phyloP scores from a whole-genome alignment of 2,329 filamentous ascomycete genomes.

The Trichoderma sp. region DNA sequence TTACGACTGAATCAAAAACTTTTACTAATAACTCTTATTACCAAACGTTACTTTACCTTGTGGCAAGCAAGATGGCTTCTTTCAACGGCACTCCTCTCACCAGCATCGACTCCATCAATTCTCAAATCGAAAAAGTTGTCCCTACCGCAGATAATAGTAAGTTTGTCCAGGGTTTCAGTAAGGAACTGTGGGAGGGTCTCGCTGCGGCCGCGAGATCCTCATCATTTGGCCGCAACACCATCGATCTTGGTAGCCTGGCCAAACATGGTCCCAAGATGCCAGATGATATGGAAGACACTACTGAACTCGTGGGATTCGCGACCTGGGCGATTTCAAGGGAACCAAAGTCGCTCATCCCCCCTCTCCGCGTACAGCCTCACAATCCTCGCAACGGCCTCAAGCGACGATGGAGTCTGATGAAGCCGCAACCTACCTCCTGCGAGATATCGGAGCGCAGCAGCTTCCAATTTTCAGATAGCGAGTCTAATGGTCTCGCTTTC shows the following conservation, averaged over 20 bases:
- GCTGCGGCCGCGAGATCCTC: neutral
- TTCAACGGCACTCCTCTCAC: neutral
- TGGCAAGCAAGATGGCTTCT: neutral
- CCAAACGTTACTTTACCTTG: neutral
- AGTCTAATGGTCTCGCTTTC: conserved; percentile 18
- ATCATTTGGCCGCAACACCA: neutral
- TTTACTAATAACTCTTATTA: neutral
- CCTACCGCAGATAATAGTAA: neutral
- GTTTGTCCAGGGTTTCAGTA: neutral
- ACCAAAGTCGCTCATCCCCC: neutral
- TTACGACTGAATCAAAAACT: neutral
- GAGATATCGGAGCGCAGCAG: conserved; percentile 12
- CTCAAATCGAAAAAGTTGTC: neutral
- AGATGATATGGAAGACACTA: conserved; percentile 10
- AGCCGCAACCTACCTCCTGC: conserved; percentile 1
- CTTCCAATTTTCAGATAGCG: conserved; percentile 7
- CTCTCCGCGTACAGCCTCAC: neutral
- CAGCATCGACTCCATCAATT: neutral
- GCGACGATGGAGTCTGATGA: conserved; percentile 18
- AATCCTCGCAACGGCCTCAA: neutral
- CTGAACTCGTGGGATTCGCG: conserved; percentile 12
- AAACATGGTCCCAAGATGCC: conserved; percentile 17
- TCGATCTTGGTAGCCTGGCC: neutral
- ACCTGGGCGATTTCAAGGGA: neutral
- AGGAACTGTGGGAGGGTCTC: neutral